Evolutionary conservation across 2,329 filamentous ascomycete genomes (phyloP), one percentile per base, ranked within the genome.

Genomic region (Penicillium sclerotiorum): DNA sequence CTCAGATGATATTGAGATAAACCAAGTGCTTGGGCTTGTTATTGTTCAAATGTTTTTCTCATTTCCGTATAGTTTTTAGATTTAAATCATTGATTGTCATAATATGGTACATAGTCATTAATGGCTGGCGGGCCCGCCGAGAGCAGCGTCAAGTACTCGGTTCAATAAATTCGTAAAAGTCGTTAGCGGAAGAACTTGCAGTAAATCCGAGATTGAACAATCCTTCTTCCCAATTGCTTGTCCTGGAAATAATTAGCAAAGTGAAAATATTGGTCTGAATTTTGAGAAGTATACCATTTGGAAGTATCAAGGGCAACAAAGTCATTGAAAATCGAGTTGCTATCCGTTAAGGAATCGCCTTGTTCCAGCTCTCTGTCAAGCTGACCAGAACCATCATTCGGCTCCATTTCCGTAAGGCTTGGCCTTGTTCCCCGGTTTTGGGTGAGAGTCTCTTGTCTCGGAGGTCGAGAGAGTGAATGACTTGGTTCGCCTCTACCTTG

Each of bases 161-260:
- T 12, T 46, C 33, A 30, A 33, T 38, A 30, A 46, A 46, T 4
- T 46, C 44, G 32, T 46, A 38, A 46, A 46, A 38, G 44, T 46
- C 44, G 20, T 39, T 30, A 3, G 15, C 33, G 20, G 43, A 37
- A 25, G 44, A 46, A 32, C 39, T 22, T 13, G 44, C 44, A n/a
- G 33, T 39, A 18, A 46, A 38, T 6, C 33, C 44, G n/a, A 46
- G 44, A 32, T 46, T 46, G 25, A 39, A 30, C 4, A 46, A 17
- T 2, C 44, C 25, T 9, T 39, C 44, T 20, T 38, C 33, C 44
- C 44, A 46, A 8, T 38, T 27, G 15, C 17, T 39, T 46, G 44
- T 38, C 44, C 44, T 46, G 8, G 22, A 30, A 39, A 18, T 25
- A 45, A 17, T 45, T 22, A 36, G 30, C 30, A 13, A 6, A 6